phyloP scores from a whole-genome alignment of 306 rosid species.

The Ceratonia siliqua region DNA sequence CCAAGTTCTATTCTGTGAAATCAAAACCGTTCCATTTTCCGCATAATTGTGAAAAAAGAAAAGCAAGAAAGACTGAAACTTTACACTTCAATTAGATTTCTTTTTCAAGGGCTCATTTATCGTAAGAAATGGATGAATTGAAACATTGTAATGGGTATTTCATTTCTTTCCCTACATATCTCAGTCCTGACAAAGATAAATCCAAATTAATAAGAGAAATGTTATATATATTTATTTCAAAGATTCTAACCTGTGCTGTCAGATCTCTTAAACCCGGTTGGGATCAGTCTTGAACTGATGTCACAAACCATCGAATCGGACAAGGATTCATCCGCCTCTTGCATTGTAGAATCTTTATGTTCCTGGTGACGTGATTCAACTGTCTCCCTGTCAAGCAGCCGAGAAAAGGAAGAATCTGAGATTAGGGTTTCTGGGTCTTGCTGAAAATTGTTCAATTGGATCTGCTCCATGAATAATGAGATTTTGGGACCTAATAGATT shows the following conservation, averaged over 20 bases:
- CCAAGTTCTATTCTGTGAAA: not conserved
- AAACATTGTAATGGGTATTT: constrained; percentile 5
- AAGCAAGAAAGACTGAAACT: not conserved
- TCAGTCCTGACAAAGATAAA: constrained; percentile 2
- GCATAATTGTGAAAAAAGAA: not conserved
- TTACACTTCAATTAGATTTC: not conserved
- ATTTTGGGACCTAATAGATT: constrained; percentile 26
- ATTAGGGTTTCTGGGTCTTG: constrained; percentile 48
- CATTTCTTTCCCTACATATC: not conserved
- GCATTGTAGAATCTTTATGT: constrained; percentile 42
- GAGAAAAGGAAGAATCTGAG: constrained; percentile 28
- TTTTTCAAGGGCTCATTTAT: not conserved
- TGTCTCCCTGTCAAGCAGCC: constrained; percentile 12
- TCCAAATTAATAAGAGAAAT: not conserved
- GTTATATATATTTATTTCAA: not conserved
- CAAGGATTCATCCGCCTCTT: constrained; percentile 40
- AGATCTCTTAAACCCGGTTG: constrained; percentile 61
- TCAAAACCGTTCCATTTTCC: not conserved
- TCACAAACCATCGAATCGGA: constrained; percentile 64
- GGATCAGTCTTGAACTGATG: constrained; percentile 53
- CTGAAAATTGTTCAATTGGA: constrained; percentile 34
- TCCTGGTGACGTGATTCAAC: constrained; percentile 31
- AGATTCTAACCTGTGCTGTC: constrained; percentile 51
- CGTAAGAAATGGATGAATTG: not conserved
- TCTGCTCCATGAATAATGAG: constrained; percentile 46